Percentiles rank a stretch among this genome's conserved stretches.
These are phyloP conservation scores for Zostera marina DNA, from an alignment of 116 monocot genomes.

Conservation along the genomic window DNA sequence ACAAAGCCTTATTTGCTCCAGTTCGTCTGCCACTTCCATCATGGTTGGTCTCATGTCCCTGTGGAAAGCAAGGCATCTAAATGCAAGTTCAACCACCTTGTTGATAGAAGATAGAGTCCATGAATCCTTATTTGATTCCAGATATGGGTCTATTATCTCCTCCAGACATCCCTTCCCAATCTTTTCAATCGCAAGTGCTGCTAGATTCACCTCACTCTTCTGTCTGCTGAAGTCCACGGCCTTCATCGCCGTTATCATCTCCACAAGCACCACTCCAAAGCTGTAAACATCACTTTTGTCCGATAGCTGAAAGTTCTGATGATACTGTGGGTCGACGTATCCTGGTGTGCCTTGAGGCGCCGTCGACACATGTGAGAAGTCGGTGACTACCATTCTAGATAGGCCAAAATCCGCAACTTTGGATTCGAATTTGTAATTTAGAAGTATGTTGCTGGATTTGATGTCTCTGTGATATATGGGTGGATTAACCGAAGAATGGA, in stretches of 20 bases:
- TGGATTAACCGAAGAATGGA: constrained; percentile 48
- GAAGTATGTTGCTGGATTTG: constrained; percentile 78
- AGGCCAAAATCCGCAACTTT: constrained; percentile 86
- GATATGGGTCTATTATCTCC: constrained; percentile 59
- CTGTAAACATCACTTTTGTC: constrained; percentile 97
- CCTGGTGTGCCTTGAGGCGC: constrained; percentile 84
- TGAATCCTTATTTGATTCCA: constrained; percentile 33
- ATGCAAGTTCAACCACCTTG: constrained; percentile 81
- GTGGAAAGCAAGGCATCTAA: constrained; percentile 78
- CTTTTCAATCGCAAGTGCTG: constrained; percentile 49
- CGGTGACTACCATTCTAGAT: constrained; percentile 37
- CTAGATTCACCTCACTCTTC: constrained; percentile 59
- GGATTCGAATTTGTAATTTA: constrained; percentile 58
- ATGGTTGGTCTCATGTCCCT: constrained; percentile 80
- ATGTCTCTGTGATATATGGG: constrained; percentile 82
- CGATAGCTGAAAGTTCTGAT: constrained; percentile 79
- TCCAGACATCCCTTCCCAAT: constrained; percentile 55
- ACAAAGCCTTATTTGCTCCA: constrained; percentile 36
- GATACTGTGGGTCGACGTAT: constrained; percentile 80
- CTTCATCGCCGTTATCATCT: constrained; percentile 70
- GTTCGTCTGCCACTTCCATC: constrained; percentile 67
- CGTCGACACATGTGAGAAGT: constrained; percentile 66
- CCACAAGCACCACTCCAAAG: constrained; percentile 77
- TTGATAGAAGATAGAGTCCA: constrained; percentile 63
- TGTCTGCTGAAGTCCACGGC: constrained; percentile 58